A percentile compares a stretch with the other conserved stretches of the same genome.
These are phyloP conservation scores for Colletotrichum tropicicola DNA, from an alignment of 2,329 filamentous ascomycete genomes.

Conservation along the genomic window DNA sequence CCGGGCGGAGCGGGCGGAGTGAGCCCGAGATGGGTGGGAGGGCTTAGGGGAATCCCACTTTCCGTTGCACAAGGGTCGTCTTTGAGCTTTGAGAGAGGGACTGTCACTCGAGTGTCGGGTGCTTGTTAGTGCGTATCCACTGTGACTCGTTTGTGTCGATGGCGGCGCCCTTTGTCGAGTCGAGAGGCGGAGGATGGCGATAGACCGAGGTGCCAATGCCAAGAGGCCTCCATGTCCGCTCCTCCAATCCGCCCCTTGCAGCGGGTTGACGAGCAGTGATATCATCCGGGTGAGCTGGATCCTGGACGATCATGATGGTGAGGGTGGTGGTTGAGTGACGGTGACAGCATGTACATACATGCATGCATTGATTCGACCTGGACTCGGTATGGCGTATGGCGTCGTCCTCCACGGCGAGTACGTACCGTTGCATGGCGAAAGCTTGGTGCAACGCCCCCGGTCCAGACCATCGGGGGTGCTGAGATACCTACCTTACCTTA, in stretches of 20 bases:
- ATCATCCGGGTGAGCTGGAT: conserved; percentile 8
- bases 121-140: background rate
- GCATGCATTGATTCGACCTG: conserved; percentile 11
- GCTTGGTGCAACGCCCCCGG: conserved; percentile 22
- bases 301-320: background rate
- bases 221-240: conserved; percentile 11
- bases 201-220: background rate
- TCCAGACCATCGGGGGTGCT: too few species aligned
- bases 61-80: background rate
- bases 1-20: conserved; percentile 16
- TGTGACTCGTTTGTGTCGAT: background rate
- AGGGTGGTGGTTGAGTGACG: background rate
- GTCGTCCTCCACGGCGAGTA: background rate
- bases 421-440: conserved; percentile 27
- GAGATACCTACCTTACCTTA: too few species aligned
- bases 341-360: conserved; percentile 14
- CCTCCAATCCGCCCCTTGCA: background rate
- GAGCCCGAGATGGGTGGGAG: background rate
- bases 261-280: conserved; percentile 18
- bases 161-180: background rate
- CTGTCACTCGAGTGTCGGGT: background rate
- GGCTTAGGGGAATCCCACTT: background rate
- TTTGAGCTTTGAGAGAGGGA: background rate
- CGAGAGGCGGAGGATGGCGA: background rate
- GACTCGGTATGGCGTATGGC: conserved; percentile 14